A percentile compares a stretch with the other conserved stretches of the same genome.
Conservation (phyloP, 1,284 basidiomycete genomes). For the Boletus smithii region DNA sequence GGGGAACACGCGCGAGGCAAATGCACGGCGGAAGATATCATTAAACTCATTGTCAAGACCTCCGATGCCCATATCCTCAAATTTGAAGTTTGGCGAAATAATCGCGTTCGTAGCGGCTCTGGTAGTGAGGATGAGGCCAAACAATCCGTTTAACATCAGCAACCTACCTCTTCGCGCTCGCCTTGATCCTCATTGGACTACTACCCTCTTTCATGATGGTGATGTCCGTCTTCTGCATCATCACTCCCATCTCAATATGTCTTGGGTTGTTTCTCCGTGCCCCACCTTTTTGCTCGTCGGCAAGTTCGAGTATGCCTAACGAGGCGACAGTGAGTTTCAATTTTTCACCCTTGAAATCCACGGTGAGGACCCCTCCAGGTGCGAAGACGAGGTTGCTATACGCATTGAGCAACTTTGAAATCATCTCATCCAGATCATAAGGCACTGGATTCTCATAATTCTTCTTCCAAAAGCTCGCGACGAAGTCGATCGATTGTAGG, state of each 20-base stretch:
- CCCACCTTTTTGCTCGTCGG: slow-evolving; percentile 51
- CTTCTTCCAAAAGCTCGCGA: slow-evolving; percentile 71
- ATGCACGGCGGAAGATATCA: slow-evolving; percentile 97
- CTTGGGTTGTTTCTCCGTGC: slow-evolving; percentile 26
- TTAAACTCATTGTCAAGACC: slow-evolving; percentile 95
- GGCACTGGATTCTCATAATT: slow-evolving; percentile 64
- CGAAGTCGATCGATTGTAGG: slow-evolving; percentile 75
- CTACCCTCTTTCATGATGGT: slow-evolving; percentile 83
- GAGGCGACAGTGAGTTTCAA: slow-evolving; percentile 73
- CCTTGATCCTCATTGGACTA: slow-evolving; percentile 87
- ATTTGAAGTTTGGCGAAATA: slow-evolving; percentile 97
- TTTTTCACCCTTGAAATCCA: slow-evolving; percentile 90
- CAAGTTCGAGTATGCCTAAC: slow-evolving; percentile 66
- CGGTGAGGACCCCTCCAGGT: slow-evolving; percentile 72
- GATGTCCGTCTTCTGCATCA: slow-evolving; percentile 90
- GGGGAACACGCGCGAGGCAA: slow-evolving; percentile 97
- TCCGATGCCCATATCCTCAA: slow-evolving; percentile 99
- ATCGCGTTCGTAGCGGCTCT: slow-evolving; percentile 94
- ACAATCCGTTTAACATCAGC: not conserved
- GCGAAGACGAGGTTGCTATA: slow-evolving; percentile 70
- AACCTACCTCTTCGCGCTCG: slow-evolving; percentile 82
- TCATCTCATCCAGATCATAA: slow-evolving; percentile 86
- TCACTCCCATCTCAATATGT: slow-evolving; percentile 59
- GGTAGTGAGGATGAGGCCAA: slow-evolving; percentile 2
- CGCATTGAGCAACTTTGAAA: slow-evolving; percentile 65